phyloP scores from a whole-genome alignment of 805 yeast genomes.

The Blastobotrys robertii region DNA sequence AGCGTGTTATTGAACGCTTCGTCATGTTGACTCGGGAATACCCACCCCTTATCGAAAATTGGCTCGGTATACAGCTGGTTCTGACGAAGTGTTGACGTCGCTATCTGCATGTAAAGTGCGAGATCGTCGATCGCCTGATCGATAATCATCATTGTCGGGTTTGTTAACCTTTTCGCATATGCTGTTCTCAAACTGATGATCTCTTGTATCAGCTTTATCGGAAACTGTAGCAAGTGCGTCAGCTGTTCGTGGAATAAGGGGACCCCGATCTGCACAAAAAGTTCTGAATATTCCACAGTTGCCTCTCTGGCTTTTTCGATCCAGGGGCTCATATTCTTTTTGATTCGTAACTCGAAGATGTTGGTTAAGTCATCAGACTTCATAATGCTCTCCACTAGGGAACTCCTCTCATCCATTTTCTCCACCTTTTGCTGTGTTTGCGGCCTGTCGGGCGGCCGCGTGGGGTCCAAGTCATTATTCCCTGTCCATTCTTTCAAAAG shows the following conservation, averaged over 20 bases:
- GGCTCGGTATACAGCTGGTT: constrained; percentile 44
- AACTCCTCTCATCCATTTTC: constrained; percentile 49
- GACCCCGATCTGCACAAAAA: constrained; percentile 57
- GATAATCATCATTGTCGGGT: constrained; percentile 91
- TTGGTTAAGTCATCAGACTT: constrained; percentile 42
- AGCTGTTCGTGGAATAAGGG: constrained; percentile 57
- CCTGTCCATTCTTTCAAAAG: constrained; percentile 76
- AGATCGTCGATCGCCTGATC: constrained; percentile 89
- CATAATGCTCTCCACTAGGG: constrained; percentile 74
- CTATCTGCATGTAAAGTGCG: constrained; percentile 62
- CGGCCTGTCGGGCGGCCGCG: constrained; percentile 21
- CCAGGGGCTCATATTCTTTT: constrained; percentile 68
- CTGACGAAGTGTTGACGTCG: constrained; percentile 63
- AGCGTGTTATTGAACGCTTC: constrained; percentile 56
- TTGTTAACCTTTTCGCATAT: constrained; percentile 67
- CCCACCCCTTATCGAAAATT: constrained; percentile 57
- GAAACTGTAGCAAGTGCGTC: constrained; percentile 53
- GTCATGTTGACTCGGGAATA: constrained; percentile 54
- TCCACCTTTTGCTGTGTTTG: constrained; percentile 20
- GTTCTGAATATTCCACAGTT: constrained; percentile 48
- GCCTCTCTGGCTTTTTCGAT: constrained; percentile 71
- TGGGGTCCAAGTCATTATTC: constrained; percentile 63
- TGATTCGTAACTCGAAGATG: constrained; percentile 62
- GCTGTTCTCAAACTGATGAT: constrained; percentile 61
- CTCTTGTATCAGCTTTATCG: constrained; percentile 70